These are phyloP conservation scores for Neurospora sp. DNA, from an alignment of 495 filamentous ascomycete genomes.

Conservation along the genomic window DNA sequence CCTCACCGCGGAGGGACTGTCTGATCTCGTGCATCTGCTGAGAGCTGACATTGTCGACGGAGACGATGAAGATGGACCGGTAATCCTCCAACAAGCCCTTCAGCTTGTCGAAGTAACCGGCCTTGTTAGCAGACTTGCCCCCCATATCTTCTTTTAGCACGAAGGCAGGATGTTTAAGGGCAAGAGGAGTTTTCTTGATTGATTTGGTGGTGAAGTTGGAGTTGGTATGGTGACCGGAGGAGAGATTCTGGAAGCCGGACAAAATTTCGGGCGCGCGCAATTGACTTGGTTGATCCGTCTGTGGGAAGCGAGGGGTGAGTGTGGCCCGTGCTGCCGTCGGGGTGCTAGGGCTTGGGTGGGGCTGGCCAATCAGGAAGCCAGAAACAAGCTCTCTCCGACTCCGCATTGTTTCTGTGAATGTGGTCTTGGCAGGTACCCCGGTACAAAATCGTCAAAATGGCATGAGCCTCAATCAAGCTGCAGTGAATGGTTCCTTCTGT, in stretches of 20 bases:
- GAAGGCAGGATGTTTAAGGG: constrained; percentile 99
- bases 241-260: constrained; percentile 11
- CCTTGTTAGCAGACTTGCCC: constrained; percentile 91
- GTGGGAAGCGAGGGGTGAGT: constrained; percentile 9
- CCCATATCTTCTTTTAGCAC: constrained; percentile 94
- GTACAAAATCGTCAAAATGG: background rate
- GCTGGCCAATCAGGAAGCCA: constrained; percentile 10
- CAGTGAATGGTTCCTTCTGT: background rate
- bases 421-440: background rate
- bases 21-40: constrained; percentile 99
- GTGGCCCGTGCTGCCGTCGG: constrained; percentile 5
- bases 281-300: constrained; percentile 14
- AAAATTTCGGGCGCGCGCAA: constrained; percentile 17
- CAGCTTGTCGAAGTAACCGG: constrained; percentile 98
- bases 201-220: constrained; percentile 7
- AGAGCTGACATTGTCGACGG: constrained; percentile 91
- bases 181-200: constrained; percentile 32
- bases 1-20: constrained; percentile 73
- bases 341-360: constrained; percentile 21
- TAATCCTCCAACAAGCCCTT: constrained; percentile 88
- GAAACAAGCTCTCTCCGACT: constrained; percentile 1
- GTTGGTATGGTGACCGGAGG: constrained; percentile 5
- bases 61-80: constrained; percentile 93
- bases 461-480: background rate
- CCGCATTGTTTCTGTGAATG: background rate